Conservation (phyloP, 176 grass and related monocot genomes). For the Olyra latifolia region DNA sequence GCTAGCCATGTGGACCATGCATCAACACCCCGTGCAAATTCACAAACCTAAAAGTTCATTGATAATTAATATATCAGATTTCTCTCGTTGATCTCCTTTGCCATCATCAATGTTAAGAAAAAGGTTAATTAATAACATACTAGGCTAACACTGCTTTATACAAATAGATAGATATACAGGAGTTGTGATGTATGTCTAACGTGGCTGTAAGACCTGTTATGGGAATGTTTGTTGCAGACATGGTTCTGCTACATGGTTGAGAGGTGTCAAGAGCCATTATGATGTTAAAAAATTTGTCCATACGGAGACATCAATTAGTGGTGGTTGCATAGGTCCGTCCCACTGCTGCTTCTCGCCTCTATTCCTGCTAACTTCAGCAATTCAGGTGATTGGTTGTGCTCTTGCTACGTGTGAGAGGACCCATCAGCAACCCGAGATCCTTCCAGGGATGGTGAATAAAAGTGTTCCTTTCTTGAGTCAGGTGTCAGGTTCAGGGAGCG, state of each 20-base stretch:
- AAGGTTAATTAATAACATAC: background rate
- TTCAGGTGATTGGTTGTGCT: too few relatives aligned
- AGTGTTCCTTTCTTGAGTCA: too few relatives aligned
- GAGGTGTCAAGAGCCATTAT: background rate
- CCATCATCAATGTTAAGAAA: background rate
- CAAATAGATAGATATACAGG: background rate
- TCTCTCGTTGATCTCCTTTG: background rate
- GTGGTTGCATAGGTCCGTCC: too few relatives aligned
- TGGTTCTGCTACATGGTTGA: background rate
- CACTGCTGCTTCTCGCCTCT: too few relatives aligned
- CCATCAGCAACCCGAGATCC: too few relatives aligned
- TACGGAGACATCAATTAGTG: background rate
- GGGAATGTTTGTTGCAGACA: background rate
- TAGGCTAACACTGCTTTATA: background rate
- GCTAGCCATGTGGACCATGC: background rate
- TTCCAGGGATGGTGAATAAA: too few relatives aligned
- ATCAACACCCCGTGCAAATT: background rate
- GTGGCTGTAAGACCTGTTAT: background rate
- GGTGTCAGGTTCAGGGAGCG: too few relatives aligned
- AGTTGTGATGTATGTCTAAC: background rate
- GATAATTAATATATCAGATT: background rate
- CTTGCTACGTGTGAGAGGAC: too few relatives aligned
- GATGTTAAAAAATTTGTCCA: background rate
- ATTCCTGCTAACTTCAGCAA: too few relatives aligned
- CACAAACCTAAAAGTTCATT: background rate